Evolutionary conservation across 495 filamentous ascomycete genomes (phyloP), one percentile per base, ranked within the genome.

Genomic region (Podospora australis): DNA sequence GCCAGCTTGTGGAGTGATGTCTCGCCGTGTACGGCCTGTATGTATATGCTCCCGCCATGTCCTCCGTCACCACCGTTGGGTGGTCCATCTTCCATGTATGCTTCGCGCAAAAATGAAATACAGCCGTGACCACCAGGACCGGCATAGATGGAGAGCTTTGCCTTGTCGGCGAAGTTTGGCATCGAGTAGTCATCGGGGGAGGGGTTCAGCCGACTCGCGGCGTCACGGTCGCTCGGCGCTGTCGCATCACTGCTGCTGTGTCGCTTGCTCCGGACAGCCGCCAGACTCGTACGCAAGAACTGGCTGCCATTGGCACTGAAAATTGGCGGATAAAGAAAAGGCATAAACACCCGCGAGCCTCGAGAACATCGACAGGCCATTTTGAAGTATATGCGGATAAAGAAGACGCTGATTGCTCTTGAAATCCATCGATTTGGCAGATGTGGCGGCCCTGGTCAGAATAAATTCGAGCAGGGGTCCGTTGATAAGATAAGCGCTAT

Each of bases 21-120:
- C 62, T 96, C 82, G 48, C 88, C 88, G 34, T 83, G 82, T 7
- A 95, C 81, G 3, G 92, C 90, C 65, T 96, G 94, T 46, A 98
- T 92, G 69, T 92, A 97, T 51, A 98, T 71, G 57, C 83, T 90
- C 16, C 92, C 92, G 38, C 92, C 92, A 43, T 78, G 84, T 11
- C 92, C 92, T 23, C 92, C 92, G 64, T 97, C 88, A 40, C 92
- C 92, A 39, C 92, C 94, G 65, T 97, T 96, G n/a, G 92, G 74
- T n/a, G 91, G 91, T 0, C 92, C 92, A 45, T 88, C 77, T 39
- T 81, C 76, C 19, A 96, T 73, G 64, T 80, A 97, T 49, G 90
- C 90, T 56, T 98, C 92, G 2, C 90, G 81, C 29, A 94, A 71
- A 63, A 94, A 98, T 0, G 92, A 90, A 42, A 96, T 84, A 60